phyloP scores from a whole-genome alignment of 352 stramenopile genomes.

The Phytophthora pini region DNA sequence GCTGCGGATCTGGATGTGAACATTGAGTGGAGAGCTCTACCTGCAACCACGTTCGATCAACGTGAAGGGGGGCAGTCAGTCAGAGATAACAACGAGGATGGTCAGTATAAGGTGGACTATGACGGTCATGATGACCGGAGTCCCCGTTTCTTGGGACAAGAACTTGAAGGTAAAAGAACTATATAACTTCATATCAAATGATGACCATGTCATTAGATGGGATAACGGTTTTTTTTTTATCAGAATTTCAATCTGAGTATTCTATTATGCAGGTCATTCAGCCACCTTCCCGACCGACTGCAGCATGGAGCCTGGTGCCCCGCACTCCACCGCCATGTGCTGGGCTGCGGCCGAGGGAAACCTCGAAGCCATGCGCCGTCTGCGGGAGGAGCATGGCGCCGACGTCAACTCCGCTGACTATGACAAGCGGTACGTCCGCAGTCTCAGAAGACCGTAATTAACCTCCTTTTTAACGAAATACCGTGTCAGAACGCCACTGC shows the following conservation, averaged over 20 bases:
- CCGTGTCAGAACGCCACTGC: constrained; percentile 64
- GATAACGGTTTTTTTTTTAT: neutral
- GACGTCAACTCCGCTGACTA: constrained; percentile 83
- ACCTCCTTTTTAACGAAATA: neutral
- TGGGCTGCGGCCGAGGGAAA: constrained; percentile 75
- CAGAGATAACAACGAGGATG: no score
- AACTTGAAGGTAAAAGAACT: neutral
- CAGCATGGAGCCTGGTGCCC: constrained; percentile 19
- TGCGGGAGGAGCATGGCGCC: constrained; percentile 64
- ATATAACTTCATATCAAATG: neutral
- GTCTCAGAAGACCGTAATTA: neutral
- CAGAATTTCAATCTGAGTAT: no score
- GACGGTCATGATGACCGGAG: no score
- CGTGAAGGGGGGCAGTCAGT: no score
- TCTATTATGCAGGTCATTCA: no score
- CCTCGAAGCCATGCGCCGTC: constrained; percentile 59
- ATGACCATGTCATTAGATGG: neutral
- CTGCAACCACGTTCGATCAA: no score
- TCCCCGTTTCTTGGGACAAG: neutral
- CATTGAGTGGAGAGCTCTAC: no score
- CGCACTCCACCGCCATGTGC: constrained; percentile 79
- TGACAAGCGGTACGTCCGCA: constrained; percentile 63
- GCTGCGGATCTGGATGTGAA: no score
- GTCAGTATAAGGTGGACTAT: no score
- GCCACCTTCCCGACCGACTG: neutral